Evolutionary conservation across 805 yeast genomes (phyloP), one percentile per base, ranked within the genome.

Genomic region (Kodamaea hsintzibuensis): DNA sequence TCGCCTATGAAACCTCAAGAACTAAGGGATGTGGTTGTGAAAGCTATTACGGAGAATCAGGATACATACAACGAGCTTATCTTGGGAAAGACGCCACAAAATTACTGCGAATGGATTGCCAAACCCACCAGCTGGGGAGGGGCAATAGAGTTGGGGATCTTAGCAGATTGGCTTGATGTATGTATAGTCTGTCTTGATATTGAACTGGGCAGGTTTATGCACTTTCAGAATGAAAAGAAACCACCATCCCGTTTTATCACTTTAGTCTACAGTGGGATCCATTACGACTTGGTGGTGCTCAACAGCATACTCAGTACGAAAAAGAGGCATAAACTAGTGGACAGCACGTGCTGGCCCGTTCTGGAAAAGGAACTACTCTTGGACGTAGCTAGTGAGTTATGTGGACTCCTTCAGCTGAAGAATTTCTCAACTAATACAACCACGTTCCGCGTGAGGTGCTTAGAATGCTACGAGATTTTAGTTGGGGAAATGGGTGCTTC

Each of bases 101-200:
- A 80, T 8, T 88, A 88, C 62, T 68, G 80, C 35, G 57, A 68
- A 6, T 88, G 95, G 93, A 88, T 88, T 18, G 58, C 64, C 46
- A 70, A 77, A 53, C 78, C 77, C 16, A 82, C 77, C 37, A 78
- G 87, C 14, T 88, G 95, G 96, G 96, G 96, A 30, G 96, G 96
- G 6, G 93, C 90, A 2, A 87, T 88, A 47, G 96, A 88, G 63
- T 68, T 88, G 46, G 82, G 84, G 7, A 85, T 88, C 6, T 64
- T 88, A 27, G 77, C 89, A 1, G 73, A 77, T 35, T 74, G 77
- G 56, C 73, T 85, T 42, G 71, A 73, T 4, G 67, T 85, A 5
- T 73, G 80, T 2, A 83, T 88, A 42, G 72, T 78, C 51, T 83
- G 90, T 9, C 64, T 86, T 27, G 95, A 88, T 61, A 82, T 88